These are phyloP conservation scores for Moricandia arvensis DNA, from an alignment of 345 rosid genomes.

Conservation along the genomic window DNA sequence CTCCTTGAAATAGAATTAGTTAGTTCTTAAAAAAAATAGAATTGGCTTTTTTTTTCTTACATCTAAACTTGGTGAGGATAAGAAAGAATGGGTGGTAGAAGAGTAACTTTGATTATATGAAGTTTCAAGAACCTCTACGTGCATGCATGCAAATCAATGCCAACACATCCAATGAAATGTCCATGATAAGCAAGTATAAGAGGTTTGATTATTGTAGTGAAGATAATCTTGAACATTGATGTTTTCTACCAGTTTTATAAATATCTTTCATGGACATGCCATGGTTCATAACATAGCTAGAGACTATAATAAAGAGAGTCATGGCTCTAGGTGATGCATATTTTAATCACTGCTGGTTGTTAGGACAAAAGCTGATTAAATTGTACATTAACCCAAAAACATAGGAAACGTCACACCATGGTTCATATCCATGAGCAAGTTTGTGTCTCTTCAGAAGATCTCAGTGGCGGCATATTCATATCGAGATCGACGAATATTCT, in stretches of 20 bases:
- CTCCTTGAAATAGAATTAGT: conserved; percentile 1
- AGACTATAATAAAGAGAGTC: neutral
- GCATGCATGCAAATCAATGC: neutral
- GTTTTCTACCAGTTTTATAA: neutral
- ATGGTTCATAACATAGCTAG: neutral
- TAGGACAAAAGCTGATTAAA: neutral
- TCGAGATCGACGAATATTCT: conserved; percentile 57
- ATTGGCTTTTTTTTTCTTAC: neutral
- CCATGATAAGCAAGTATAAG: neutral
- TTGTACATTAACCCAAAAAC: neutral
- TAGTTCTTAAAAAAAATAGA: neutral
- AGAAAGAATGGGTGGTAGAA: conserved; percentile 2
- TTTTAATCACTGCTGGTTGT: neutral
- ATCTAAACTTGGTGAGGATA: conserved; percentile 17
- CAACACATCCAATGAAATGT: neutral
- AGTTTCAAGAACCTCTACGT: neutral
- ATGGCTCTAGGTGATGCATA: neutral
- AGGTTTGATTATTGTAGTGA: neutral
- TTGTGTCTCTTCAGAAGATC: conserved; percentile 40
- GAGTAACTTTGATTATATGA: neutral
- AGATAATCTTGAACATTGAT: neutral
- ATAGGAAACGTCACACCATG: neutral
- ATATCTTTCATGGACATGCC: neutral
- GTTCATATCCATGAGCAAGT: neutral
- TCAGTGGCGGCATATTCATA: conserved; percentile 55